These are phyloP conservation scores for Paxillus involutus DNA, from an alignment of 768 basidiomycete species.

Conservation along the genomic window DNA sequence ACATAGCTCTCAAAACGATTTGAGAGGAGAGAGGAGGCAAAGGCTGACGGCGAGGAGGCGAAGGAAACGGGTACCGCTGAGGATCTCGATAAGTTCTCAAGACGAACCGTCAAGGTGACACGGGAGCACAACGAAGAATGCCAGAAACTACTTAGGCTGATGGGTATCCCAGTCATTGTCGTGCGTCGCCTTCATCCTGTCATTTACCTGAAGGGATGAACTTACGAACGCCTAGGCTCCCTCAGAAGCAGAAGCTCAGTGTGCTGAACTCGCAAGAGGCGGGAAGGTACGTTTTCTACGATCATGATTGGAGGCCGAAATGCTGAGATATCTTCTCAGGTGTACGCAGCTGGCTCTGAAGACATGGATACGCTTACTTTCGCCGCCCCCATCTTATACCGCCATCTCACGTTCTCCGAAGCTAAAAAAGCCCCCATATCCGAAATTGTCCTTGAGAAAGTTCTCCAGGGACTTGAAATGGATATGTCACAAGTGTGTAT, in stretches of 20 bases:
- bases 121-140: constrained; percentile 97
- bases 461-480: constrained; percentile 89
- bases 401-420: constrained; percentile 97
- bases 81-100: constrained; percentile 86
- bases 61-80: constrained; percentile 94
- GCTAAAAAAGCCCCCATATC: constrained; percentile 96
- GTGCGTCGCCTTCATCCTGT: constrained; percentile 44
- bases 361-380: constrained; percentile 99
- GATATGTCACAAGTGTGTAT: constrained; percentile 75
- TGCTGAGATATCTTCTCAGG: constrained; percentile 42
- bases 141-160: constrained; percentile 77
- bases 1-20: constrained; percentile 93
- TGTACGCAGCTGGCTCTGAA: constrained; percentile 96
- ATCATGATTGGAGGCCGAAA: not conserved
- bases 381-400: constrained; percentile 84
- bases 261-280: constrained; percentile 95
- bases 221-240: constrained; percentile 66
- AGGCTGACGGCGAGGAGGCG: constrained; percentile 93
- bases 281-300: constrained; percentile 63
- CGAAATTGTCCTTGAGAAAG: constrained; percentile 82
- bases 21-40: constrained; percentile 87
- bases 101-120: constrained; percentile 93
- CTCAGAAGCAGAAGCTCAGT: constrained; percentile 98
- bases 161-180: constrained; percentile 96
- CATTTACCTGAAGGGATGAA: not conserved